Evolutionary conservation across 164 flowering plant species (phyloP).

Genomic region (Dillenia suffruticosa): DNA sequence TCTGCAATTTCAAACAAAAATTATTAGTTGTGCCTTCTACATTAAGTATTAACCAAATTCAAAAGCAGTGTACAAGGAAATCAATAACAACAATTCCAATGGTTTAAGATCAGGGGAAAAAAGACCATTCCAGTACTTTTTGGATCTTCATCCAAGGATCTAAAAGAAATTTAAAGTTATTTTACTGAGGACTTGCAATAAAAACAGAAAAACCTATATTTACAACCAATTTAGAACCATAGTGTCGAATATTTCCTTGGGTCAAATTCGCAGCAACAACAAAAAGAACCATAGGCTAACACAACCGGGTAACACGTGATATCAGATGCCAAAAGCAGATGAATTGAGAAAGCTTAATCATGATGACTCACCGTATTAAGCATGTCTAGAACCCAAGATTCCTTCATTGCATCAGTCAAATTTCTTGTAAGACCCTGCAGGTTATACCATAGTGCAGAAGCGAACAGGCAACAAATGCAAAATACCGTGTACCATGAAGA

Average conservation of each 20-base stretch:
- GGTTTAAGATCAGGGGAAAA: background rate
- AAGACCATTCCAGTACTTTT: background rate
- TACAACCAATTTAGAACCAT: too few species aligned
- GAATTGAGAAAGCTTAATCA: background rate
- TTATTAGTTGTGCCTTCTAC: background rate
- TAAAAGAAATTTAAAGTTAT: background rate
- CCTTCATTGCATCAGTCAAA: conserved; percentile 90
- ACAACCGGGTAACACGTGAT: too few species aligned
- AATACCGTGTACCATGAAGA: too few species aligned
- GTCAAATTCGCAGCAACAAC: background rate
- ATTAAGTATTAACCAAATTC: too few species aligned
- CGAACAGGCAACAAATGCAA: too few species aligned
- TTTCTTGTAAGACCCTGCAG: conserved; percentile 71
- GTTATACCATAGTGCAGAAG: too few species aligned
- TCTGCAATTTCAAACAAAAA: conserved; percentile 27
- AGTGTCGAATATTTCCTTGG: too few species aligned
- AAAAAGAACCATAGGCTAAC: background rate
- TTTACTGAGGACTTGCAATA: background rate
- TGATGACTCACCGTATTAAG: conserved; percentile 45
- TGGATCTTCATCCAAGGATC: background rate
- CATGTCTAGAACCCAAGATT: conserved; percentile 72
- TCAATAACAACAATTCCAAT: too few species aligned
- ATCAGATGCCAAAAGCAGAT: too few species aligned
- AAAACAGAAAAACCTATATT: too few species aligned
- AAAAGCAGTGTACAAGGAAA: too few species aligned